Base-by-base conservation (phyloP, 2,329 filamentous ascomycete species). In the Sporothrix brasiliensis region DNA sequence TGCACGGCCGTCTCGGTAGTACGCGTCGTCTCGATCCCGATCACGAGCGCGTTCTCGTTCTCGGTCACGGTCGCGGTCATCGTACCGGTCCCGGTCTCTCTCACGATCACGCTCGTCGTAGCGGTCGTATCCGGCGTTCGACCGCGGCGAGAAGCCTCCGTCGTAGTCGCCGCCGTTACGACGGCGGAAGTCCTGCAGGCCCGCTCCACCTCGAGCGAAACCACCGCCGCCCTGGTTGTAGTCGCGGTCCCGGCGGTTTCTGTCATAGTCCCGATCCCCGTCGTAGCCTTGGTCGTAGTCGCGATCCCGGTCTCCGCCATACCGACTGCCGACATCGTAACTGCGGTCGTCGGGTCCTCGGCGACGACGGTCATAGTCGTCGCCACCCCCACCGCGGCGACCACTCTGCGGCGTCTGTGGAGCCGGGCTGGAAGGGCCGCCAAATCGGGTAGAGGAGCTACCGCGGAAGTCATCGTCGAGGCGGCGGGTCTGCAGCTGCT, bases 401-500 rank as follows among this genome's bases (percentile, higher is more conserved):
- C 3, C 16, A 30, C 67, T 68, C 27, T 68, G 67, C 24, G 67
- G 67, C n/a, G 67, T 68, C 24, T 34, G 67, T 6, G 53, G 67
- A 2, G 7, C 41, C 2, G 41, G 53, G 53, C 53, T 50, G 24
- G 41, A 24, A 6, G 53, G 53, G 3, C 16, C 53, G 9, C 53
- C 53, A 19, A 47, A 68, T 9, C 41, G 41, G 16, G 39, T 44
- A 34, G 50, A 47, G 58, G n/a, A 21, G 58, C n/a, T 24, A 11
- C 65, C 65, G 9, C 66, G 66, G 39, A 27, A 56, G 16, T 60
- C 67, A 11, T 50, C 41, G 9, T 68, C 44, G 52, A 53, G 11
- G 24, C 53, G 53, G 21, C 67, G 67, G 4, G 24, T 27, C 27
- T 60, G 67, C 24, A 50, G 21, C 50, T 39, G 53, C 11, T 30